Base-by-base conservation (phyloP, 176 grass and related monocot species). In the Triticum monococcum region DNA sequence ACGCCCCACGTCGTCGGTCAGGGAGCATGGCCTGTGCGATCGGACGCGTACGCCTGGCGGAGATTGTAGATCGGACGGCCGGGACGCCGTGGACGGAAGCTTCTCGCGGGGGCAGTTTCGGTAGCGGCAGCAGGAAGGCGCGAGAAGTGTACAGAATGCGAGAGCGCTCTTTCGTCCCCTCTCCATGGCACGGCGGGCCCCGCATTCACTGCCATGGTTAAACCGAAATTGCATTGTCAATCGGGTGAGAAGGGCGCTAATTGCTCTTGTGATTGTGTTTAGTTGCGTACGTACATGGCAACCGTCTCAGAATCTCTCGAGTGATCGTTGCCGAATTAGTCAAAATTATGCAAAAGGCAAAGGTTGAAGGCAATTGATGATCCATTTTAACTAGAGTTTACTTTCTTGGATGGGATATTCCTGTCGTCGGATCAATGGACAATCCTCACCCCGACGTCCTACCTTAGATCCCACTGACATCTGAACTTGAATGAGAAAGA, bases 21-120 rank as follows among this genome's bases (percentile, higher is more conserved):
- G 9, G 4, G 7, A 41, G 46, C 18, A 46, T 2, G 38, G 52
- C 11, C 50, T 8, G 59, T 26, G 61, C 62, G 35, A 84, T 92
- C 75, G 3, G 4, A 4, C 2, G 9, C 84, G 80, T 52, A 79
- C 84, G 79, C 62, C 64, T 88, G 45, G 45, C 1, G 22, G 10
- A 8, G 12, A 22, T 3, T 1, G 0, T 0, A 1, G 67, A 87
- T 89, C 87, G 80, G 67, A 74, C 74, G 84, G 84, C 40, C 8
- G 0, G 0, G 1, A 4, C 20, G 69, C 5, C 35, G 31, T 81
- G 48, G 76, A 35, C 75, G 69, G 91, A 89, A 71, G 1, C 14
- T 84, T 84, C 84, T 57, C 20, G 91, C n/a, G 25, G 77, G 75
- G 84, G 36, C 37, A 22, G 10, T 89, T 64, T 77, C 14, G 84